A percentile compares a stretch with the other conserved stretches of the same genome.
phyloP scores from a whole-genome alignment of 345 rosid genomes.

The Odontarrhena argentea region DNA sequence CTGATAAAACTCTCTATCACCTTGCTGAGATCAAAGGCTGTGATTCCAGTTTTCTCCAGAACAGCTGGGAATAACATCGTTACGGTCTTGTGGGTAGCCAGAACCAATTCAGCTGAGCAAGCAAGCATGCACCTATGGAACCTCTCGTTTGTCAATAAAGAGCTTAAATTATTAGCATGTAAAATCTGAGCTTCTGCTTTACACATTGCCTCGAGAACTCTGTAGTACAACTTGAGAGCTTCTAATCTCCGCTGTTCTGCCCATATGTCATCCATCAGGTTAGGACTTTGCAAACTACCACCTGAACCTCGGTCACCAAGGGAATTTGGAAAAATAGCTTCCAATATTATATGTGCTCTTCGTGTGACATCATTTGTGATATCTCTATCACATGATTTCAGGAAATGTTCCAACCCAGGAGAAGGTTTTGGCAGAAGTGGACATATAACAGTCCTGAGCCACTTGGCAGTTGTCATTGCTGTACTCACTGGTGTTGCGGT shows the following conservation, averaged over 20 bases:
- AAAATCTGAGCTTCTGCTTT: conserved; percentile 83
- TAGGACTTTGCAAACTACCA: conserved; percentile 69
- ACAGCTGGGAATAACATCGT: conserved; percentile 97
- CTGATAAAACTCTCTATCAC: conserved; percentile 97
- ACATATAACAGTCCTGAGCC: conserved; percentile 86
- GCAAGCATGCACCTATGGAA: conserved; percentile 98
- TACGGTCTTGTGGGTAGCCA: conserved; percentile 91
- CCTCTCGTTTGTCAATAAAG: conserved; percentile 91
- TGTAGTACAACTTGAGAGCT: conserved; percentile 82
- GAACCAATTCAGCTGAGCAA: conserved; percentile 92
- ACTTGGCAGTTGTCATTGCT: conserved; percentile 97
- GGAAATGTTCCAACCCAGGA: conserved; percentile 63
- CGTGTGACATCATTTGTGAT: conserved; percentile 72
- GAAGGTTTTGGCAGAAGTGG: conserved; percentile 84
- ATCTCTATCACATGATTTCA: conserved; percentile 81
- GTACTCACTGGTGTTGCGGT: conserved; percentile 87
- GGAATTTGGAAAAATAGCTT: conserved; percentile 87
- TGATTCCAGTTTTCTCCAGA: conserved; percentile 92
- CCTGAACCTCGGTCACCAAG: conserved; percentile 63
- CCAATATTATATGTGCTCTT: conserved; percentile 84
- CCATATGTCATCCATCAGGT: conserved; percentile 93
- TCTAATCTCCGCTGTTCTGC: conserved; percentile 89
- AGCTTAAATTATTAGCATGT: conserved; percentile 80
- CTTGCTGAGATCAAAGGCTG: conserved; percentile 98
- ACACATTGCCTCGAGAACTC: conserved; percentile 97